Conservation (phyloP, 140 eudicot genomes). For the Erigeron philadelphicus region DNA sequence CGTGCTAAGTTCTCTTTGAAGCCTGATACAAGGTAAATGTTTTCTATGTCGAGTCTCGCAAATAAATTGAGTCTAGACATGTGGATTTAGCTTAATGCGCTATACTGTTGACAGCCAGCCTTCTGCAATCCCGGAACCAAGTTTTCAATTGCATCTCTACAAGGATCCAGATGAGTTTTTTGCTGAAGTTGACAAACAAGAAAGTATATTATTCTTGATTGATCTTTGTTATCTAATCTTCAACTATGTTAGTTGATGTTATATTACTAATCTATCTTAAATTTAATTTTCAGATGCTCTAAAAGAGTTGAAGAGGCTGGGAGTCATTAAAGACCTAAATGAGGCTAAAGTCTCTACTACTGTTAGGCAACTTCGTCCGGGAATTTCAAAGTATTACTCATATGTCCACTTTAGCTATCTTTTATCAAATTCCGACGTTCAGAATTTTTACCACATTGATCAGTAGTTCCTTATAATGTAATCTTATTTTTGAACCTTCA, state of each 20-base stretch:
- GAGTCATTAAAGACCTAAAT: constrained; percentile 33
- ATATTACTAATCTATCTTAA: constrained; percentile 13
- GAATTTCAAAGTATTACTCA: constrained; percentile 48
- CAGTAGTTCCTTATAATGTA: neutral
- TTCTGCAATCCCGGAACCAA: constrained; percentile 41
- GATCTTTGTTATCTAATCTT: constrained; percentile 12
- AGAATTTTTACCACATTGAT: neutral
- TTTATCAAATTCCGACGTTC: neutral
- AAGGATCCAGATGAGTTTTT: constrained; percentile 62
- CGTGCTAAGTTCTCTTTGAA: constrained; percentile 66
- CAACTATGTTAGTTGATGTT: constrained; percentile 10
- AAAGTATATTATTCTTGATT: constrained; percentile 38
- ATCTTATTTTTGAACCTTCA: constrained; percentile 20
- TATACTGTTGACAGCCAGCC: constrained; percentile 47
- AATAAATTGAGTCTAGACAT: constrained; percentile 8
- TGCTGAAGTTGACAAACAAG: constrained; percentile 55
- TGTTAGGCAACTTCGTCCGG: constrained; percentile 57
- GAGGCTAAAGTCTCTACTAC: constrained; percentile 23
- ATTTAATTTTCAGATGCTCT: constrained; percentile 38
- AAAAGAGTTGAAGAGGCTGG: constrained; percentile 55
- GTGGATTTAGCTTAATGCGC: constrained; percentile 2
- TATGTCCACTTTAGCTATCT: neutral
- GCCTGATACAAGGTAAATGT: constrained; percentile 50
- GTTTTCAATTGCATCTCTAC: constrained; percentile 39
- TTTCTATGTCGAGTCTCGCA: constrained; percentile 4